Percentiles rank a stretch among this genome's conserved stretches.
Evolutionary conservation across 305 asterid genomes (phyloP).

Genomic region (Fraxinus angustifolia): DNA sequence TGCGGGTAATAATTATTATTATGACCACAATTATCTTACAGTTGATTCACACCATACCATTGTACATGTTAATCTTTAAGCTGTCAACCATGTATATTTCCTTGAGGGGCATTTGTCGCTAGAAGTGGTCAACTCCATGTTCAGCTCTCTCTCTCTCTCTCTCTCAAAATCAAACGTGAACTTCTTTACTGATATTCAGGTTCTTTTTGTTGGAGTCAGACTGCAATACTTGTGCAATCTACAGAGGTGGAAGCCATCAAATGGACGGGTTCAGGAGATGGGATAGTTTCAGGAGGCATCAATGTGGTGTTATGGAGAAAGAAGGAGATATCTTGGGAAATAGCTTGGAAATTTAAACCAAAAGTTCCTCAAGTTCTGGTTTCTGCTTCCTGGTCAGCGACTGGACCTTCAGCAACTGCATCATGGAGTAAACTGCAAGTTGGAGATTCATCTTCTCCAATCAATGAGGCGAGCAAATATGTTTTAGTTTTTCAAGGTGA

Average conservation of each 20-base stretch:
- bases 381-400: constrained; percentile 71
- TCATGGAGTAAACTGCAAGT: constrained; percentile 39
- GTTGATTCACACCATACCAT: neutral
- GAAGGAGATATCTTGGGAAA: constrained; percentile 75
- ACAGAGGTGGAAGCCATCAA: constrained; percentile 69
- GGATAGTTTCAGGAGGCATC: constrained; percentile 72
- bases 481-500: constrained; percentile 65
- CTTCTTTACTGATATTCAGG: constrained; percentile 98
- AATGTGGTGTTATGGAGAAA: constrained; percentile 86
- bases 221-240: constrained; percentile 65
- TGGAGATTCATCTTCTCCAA: constrained; percentile 34
- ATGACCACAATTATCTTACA: neutral
- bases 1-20: neutral
- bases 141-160: constrained; percentile 22
- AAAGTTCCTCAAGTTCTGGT: constrained; percentile 70
- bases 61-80: constrained; percentile 1
- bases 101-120: neutral
- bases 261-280: constrained; percentile 98
- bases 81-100: constrained; percentile 1
- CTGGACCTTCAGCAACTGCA: constrained; percentile 81
- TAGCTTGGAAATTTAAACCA: constrained; percentile 79
- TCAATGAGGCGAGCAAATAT: constrained; percentile 41
- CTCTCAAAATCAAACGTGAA: constrained; percentile 49
- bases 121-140: constrained; percentile 14
- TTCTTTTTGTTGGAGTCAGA: constrained; percentile 99